phyloP scores from a whole-genome alignment of 345 rosid genomes.

The Ceriops zippeliana region DNA sequence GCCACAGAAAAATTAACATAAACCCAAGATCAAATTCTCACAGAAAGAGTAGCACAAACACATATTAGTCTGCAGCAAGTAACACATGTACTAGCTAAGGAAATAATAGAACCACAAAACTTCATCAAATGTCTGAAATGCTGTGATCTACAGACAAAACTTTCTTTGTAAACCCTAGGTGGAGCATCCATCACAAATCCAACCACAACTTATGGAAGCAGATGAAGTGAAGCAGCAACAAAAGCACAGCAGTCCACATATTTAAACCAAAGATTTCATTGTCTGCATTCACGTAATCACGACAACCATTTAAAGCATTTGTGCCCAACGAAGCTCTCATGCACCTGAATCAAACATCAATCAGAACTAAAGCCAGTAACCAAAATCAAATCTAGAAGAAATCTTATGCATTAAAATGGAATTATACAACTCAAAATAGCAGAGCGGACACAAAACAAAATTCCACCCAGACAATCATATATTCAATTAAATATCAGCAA shows the following conservation, averaged over 20 bases:
- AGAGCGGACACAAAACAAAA: not conserved
- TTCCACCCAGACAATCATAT: not conserved
- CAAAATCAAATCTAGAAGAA: slow-evolving; percentile 13
- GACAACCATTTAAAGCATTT: slow-evolving; percentile 35
- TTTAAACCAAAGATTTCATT: slow-evolving; percentile 32
- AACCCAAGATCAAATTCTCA: slow-evolving; percentile 3
- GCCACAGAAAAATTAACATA: slow-evolving; percentile 1
- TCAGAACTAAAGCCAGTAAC: slow-evolving; percentile 23
- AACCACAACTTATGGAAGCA: slow-evolving; percentile 24
- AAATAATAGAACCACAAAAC: slow-evolving; percentile 12
- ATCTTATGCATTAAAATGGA: not conserved
- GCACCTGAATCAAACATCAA: slow-evolving; percentile 33
- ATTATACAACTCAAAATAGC: not conserved
- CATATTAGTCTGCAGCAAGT: slow-evolving; percentile 4
- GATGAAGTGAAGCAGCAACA: slow-evolving; percentile 38
- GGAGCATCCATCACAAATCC: slow-evolving; percentile 23
- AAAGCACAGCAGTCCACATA: slow-evolving; percentile 40
- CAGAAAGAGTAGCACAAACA: slow-evolving; percentile 12
- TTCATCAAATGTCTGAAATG: slow-evolving; percentile 10
- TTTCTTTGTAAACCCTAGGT: slow-evolving; percentile 15
- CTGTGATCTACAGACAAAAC: slow-evolving; percentile 13
- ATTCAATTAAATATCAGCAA: not conserved
- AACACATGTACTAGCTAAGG: slow-evolving; percentile 2
- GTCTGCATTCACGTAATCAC: slow-evolving; percentile 35
- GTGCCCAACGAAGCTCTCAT: slow-evolving; percentile 34